Percentiles rank a stretch among this genome's conserved stretches.
Conservation (phyloP, 345 rosid genomes). For the Citrus australasica region DNA sequence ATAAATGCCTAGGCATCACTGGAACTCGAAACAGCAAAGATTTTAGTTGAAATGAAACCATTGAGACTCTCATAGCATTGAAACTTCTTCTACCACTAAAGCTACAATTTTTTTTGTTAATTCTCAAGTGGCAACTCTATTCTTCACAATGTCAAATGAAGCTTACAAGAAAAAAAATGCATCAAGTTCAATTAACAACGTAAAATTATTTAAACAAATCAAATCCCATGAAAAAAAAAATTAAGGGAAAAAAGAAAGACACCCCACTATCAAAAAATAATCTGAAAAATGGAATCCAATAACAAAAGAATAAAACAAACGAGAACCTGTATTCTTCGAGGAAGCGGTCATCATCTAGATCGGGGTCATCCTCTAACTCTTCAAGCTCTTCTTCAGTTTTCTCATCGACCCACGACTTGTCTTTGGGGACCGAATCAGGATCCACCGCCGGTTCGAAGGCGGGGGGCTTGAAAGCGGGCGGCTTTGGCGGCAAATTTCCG, state of each 20-base stretch:
- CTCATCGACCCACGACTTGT: slow-evolving; percentile 65
- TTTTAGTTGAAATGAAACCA: background rate
- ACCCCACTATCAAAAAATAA: background rate
- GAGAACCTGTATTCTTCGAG: slow-evolving; percentile 82
- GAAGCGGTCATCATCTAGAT: slow-evolving; percentile 86
- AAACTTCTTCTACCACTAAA: background rate
- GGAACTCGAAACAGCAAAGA: background rate
- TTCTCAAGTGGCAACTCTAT: background rate
- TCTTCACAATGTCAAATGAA: background rate
- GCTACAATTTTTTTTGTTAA: background rate
- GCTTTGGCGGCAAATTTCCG: slow-evolving; percentile 79
- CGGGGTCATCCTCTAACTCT: slow-evolving; percentile 67
- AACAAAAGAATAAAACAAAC: background rate
- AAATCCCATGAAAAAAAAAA: background rate
- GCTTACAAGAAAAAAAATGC: background rate
- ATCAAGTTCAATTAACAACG: background rate
- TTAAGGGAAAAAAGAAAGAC: background rate
- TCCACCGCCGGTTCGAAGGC: slow-evolving; percentile 72
- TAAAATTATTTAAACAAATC: background rate
- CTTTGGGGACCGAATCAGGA: slow-evolving; percentile 64
- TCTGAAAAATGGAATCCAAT: background rate
- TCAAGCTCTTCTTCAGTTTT: slow-evolving; percentile 86
- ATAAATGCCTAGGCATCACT: background rate
- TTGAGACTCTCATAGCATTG: background rate
- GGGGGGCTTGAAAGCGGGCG: slow-evolving; percentile 87